A percentile compares a stretch with the other conserved stretches of the same genome.
phyloP scores from a whole-genome alignment of 2,329 filamentous ascomycete species.

The Paecilomyces fulvus region DNA sequence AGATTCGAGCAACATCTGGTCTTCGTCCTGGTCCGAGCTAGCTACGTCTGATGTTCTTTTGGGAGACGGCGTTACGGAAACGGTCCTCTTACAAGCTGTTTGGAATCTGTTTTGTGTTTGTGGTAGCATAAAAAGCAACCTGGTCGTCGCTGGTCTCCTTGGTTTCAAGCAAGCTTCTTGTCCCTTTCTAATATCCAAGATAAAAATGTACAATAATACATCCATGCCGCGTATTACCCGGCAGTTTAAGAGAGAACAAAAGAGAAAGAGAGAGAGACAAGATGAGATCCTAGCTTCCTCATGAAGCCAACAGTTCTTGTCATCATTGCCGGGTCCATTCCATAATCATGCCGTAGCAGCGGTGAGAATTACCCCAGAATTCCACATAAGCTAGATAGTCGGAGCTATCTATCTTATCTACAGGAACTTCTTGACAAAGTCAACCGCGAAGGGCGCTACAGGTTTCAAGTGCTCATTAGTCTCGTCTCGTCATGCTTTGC shows the following conservation, averaged over 20 bases:
- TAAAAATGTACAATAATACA: slow-evolving; percentile 29
- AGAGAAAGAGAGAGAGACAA: slow-evolving; percentile 1
- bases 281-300: background rate
- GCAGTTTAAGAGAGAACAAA: background rate
- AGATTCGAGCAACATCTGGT: background rate
- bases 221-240: slow-evolving; percentile 12
- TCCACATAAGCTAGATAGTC: background rate
- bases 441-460: slow-evolving; percentile 42
- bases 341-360: background rate
- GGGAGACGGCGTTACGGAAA: background rate
- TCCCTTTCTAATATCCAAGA: slow-evolving; percentile 12
- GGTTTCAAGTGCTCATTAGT: background rate
- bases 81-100: background rate
- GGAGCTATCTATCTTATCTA: slow-evolving; percentile 22
- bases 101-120: background rate
- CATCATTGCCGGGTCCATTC: background rate
- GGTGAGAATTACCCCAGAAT: background rate
- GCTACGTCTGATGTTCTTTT: background rate
- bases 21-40: background rate
- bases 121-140: slow-evolving; percentile 1
- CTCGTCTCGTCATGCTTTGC: no score
- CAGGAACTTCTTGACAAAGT: slow-evolving; percentile 41
- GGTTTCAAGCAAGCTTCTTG: background rate
- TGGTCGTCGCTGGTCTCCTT: background rate
- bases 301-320: background rate